Base-by-base conservation (phyloP, 23 red algal species). In the Pyropia yezoensis region DNA sequence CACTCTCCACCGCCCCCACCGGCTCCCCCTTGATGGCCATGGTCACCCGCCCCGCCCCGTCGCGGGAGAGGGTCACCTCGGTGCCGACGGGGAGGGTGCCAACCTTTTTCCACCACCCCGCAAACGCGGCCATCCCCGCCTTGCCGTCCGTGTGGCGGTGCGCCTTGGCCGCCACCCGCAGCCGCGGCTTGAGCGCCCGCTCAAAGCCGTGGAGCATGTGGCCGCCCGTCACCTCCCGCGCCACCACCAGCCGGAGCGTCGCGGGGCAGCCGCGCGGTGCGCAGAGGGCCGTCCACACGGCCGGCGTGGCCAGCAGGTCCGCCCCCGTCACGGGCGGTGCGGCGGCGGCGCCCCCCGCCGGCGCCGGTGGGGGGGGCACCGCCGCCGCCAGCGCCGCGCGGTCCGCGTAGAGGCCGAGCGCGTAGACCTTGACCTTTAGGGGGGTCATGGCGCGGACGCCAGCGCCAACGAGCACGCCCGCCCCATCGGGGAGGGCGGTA, bases 181-280 rank as follows among this genome's bases (percentile, higher is more conserved):
- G 50, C 19, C 90, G 21, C 50, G 29, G 63, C 34, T 56, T 23
- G 64, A 95, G 57, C 32, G 60, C 80, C 14, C 90, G 75, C 30
- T 95, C 90, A 80, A 95, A 87, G 50, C 90, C 90, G 50, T 77
- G 52, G 22, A 64, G 57, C 80, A 95, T 87, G 49, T 95, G 90
- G 22, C 57, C 69, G 14, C 81, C 90, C 15, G 45, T 23, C 22
- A 82, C 82, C 60, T 82, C 65, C 15, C 90, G 75, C 57, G 81
- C 74, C n/a, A 87, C 76, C 25, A 87, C 74, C 59, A 95, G 52
- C n/a, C 87, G 76, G 52, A 91, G 49, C 39, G 60, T 65, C 29
- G 57, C 53, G 17, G 21, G 45, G 49, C 75, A 30, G 18, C 27
- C 25, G 52, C 33, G 5, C 7, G 11, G 49, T 18, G 14, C 73